phyloP scores from a whole-genome alignment of 1,284 basidiomycete species.

The Boletus calvinii region DNA sequence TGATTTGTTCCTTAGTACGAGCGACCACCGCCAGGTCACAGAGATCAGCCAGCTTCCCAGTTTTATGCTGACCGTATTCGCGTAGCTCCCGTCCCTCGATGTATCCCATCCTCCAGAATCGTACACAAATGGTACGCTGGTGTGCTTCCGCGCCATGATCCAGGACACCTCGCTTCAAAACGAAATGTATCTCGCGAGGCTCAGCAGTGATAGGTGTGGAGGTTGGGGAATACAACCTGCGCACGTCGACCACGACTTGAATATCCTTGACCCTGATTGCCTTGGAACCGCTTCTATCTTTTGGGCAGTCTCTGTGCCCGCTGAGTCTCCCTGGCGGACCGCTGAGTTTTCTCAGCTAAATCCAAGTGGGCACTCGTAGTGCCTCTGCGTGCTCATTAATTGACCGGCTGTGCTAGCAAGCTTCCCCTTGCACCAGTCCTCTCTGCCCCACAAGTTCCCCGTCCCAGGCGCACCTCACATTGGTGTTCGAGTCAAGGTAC shows the following conservation, averaged over 20 bases:
- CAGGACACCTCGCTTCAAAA: constrained; percentile 74
- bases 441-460: constrained; percentile 65
- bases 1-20: constrained; percentile 40
- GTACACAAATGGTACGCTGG: constrained; percentile 51
- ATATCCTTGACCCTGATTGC: constrained; percentile 43
- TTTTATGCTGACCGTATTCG: constrained; percentile 5
- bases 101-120: constrained; percentile 45
- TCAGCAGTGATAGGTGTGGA: constrained; percentile 45
- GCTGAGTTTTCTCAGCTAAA: constrained; percentile 37
- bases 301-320: constrained; percentile 73
- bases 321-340: constrained; percentile 52
- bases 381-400: not conserved
- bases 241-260: constrained; percentile 27
- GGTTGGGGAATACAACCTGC: constrained; percentile 65
- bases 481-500: constrained; percentile 69
- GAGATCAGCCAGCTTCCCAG: not conserved
- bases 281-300: constrained; percentile 61
- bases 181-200: constrained; percentile 64
- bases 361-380: constrained; percentile 19
- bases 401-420: constrained; percentile 16
- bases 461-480: constrained; percentile 50
- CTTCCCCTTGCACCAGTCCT: constrained; percentile 26
- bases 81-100: constrained; percentile 57
- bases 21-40: constrained; percentile 39
- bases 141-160: constrained; percentile 73